phyloP scores from a whole-genome alignment of 2,329 filamentous ascomycete genomes.

The Lomentospora prolificans region DNA sequence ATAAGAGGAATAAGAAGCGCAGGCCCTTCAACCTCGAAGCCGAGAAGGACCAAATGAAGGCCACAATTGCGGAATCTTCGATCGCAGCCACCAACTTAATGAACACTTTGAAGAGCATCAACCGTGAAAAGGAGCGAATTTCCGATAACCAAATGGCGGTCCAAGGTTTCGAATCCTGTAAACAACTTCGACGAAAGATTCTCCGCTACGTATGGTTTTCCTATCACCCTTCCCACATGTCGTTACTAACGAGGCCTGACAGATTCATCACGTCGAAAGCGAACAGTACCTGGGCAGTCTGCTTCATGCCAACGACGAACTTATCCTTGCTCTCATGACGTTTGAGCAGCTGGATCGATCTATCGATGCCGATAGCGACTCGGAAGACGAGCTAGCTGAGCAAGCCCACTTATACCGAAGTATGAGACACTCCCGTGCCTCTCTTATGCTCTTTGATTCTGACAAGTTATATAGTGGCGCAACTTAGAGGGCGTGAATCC shows the following conservation, averaged over 20 bases:
- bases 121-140: constrained; percentile 78
- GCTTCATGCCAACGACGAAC: constrained; percentile 88
- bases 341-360: constrained; percentile 89
- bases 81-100: constrained; percentile 85
- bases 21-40: constrained; percentile 73
- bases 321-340: constrained; percentile 87
- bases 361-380: constrained; percentile 65
- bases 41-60: constrained; percentile 80
- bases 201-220: constrained; percentile 59
- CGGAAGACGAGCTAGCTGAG: constrained; percentile 57
- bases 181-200: constrained; percentile 72
- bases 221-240: neutral
- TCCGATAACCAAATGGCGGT: constrained; percentile 72
- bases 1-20: constrained; percentile 46
- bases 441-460: neutral
- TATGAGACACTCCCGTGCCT: constrained; percentile 24
- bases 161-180: constrained; percentile 75
- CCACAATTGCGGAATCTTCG: constrained; percentile 78
- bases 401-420: constrained; percentile 56
- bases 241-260: neutral
- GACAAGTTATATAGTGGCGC: constrained; percentile 34
- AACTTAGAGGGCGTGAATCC: constrained; percentile 33
- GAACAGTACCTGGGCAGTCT: constrained; percentile 89
- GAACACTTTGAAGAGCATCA: constrained; percentile 82
- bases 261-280: constrained; percentile 82